Evolutionary conservation across 352 stramenopile genomes (phyloP).

Genomic region (Phytopythium mirpurense): DNA sequence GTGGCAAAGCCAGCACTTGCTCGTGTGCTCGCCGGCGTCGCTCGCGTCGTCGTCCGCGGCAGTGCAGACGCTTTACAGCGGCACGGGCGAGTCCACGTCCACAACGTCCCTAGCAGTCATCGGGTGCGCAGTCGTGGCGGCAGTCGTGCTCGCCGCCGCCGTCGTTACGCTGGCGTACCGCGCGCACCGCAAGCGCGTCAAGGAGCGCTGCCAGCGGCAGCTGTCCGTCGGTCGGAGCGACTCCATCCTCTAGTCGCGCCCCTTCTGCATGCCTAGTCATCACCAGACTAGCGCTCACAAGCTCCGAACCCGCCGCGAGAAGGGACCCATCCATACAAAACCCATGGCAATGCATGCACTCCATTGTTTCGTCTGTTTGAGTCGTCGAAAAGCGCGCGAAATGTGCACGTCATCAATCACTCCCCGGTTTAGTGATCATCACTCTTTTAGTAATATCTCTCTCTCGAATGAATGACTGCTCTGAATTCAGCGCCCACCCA

Average conservation of each 20-base stretch:
- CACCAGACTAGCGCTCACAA: too few relatives aligned
- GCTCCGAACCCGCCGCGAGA: too few relatives aligned
- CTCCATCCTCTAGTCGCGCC: slow-evolving; percentile 2
- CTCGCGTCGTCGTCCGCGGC: not conserved
- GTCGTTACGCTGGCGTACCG: not conserved
- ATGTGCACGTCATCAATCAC: too few relatives aligned
- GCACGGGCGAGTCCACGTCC: not conserved
- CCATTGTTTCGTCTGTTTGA: too few relatives aligned
- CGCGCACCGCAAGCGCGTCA: slow-evolving; percentile 5
- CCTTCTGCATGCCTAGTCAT: not conserved
- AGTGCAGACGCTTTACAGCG: not conserved
- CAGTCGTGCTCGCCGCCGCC: slow-evolving; percentile 1
- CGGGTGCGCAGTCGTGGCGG: slow-evolving; percentile 1
- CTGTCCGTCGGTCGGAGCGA: not conserved
- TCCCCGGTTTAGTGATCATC: too few relatives aligned
- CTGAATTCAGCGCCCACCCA: not conserved
- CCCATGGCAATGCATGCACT: too few relatives aligned
- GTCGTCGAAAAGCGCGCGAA: too few relatives aligned
- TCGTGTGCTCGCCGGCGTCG: not conserved
- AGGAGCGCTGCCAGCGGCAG: not conserved
- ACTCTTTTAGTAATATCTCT: not conserved
- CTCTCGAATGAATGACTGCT: not conserved
- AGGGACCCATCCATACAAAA: too few relatives aligned
- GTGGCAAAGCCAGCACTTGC: slow-evolving; percentile 7
- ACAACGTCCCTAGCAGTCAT: not conserved